A percentile compares a stretch with the other conserved stretches of the same genome.
Conservation (phyloP, 768 basidiomycete genomes). For the Lentinula detonsa region DNA sequence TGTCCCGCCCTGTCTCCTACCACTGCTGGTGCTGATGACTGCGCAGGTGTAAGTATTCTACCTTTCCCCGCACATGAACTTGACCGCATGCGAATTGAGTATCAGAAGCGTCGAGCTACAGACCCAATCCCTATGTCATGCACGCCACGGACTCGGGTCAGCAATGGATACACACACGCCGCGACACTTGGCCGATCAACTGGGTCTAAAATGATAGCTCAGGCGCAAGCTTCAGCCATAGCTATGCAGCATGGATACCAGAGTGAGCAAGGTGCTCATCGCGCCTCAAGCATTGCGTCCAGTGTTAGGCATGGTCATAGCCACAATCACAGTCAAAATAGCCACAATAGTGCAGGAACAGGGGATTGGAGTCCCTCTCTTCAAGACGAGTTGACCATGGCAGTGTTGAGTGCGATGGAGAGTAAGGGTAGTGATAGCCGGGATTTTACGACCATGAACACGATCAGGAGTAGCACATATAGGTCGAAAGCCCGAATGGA, state of each 20-base stretch:
- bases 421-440: neutral
- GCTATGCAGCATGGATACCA: neutral
- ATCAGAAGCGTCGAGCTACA: neutral
- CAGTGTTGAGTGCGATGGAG: neutral
- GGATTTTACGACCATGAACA: neutral
- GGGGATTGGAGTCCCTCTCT: neutral
- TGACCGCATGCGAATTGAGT: neutral
- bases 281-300: neutral
- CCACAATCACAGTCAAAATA: neutral
- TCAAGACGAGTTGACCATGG: neutral
- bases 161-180: neutral
- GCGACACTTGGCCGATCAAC: constrained; percentile 1
- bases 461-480: neutral
- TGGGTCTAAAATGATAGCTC: neutral
- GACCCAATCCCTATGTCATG: neutral
- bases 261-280: neutral
- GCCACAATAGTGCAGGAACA: neutral
- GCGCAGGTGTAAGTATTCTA: neutral
- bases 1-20: neutral
- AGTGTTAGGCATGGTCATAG: too few relatives aligned
- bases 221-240: neutral
- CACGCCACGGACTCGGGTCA: neutral
- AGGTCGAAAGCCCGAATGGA: neutral
- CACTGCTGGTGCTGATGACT: too few relatives aligned
- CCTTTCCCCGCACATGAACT: neutral